A percentile compares a stretch with the other conserved stretches of the same genome.
Evolutionary conservation across 352 stramenopile genomes (phyloP).

Genomic region (Pilasporangium apinafurcum): DNA sequence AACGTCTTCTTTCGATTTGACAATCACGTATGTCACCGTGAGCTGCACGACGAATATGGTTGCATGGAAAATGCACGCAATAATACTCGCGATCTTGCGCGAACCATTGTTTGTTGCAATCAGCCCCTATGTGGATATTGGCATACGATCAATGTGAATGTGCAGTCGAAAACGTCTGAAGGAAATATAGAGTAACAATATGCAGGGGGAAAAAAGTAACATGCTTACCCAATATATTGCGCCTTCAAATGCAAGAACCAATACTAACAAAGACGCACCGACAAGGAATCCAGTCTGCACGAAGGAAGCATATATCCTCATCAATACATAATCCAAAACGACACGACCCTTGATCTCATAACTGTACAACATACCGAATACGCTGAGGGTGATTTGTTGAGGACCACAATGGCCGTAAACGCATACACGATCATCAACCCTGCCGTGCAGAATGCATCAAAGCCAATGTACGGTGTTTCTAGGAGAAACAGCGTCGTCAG

Average conservation of each 20-base stretch:
- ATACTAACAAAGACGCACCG: conserved; percentile 52
- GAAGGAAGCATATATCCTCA: background rate
- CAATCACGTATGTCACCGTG: conserved; percentile 46
- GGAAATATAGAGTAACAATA: background rate
- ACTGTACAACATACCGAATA: conserved; percentile 46
- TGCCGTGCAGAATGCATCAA: conserved; percentile 59
- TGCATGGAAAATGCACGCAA: conserved; percentile 41
- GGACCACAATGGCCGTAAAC: conserved; percentile 67
- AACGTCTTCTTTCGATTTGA: conserved; percentile 76
- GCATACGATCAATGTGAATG: conserved; percentile 2
- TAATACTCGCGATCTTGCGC: conserved; percentile 25
- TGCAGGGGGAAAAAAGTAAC: background rate
- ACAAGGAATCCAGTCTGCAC: conserved; percentile 77
- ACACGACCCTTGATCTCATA: background rate
- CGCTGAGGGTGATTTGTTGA: conserved; percentile 77
- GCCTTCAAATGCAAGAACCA: conserved; percentile 63
- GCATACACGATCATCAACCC: conserved; percentile 56
- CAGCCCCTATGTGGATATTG: conserved; percentile 16
- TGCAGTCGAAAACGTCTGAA: background rate
- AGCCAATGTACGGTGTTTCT: conserved; percentile 60
- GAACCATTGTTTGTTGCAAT: conserved; percentile 22
- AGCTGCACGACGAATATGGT: conserved; percentile 61
- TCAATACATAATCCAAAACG: background rate
- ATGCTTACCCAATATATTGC: conserved; percentile 70
- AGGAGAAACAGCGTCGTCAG: conserved; percentile 67